Evolutionary conservation across 83 land plant species (phyloP), one percentile per base, ranked within the genome.

Genomic region (Isoetes engelmannii): DNA sequence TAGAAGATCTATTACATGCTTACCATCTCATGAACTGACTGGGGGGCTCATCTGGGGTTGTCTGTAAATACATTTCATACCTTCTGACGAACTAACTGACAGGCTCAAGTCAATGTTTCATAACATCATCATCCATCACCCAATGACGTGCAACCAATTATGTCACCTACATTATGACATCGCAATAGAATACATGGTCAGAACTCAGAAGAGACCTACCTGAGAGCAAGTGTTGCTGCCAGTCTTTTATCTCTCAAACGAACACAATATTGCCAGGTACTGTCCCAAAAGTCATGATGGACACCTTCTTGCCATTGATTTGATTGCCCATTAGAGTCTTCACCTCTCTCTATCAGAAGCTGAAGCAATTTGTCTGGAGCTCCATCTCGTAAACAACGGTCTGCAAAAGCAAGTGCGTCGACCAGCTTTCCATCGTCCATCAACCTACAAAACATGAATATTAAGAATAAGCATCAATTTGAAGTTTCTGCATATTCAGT

Each of bases 321-420:
- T 75, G 83, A 73, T 18, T 43, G 61, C 48, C 77, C 65, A 67
- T 63, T 57, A 56, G 48, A 70, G 61, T 84, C 88, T 42, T 85
- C 94, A 13, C 80, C 87, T 62, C 72, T 73, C 73, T 91, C 94
- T 74, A 95, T 87, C 45, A 95, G 84, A 48, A 89, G 72, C 75
- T 95, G 86, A 45, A 95, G 87, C 61, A 95, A 78, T 13, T 44
- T 71, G 69, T 95, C 99, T 49, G 97, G 91, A 55, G 99, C 99
- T 60, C 99, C 99, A 76, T 78, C 74, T 8, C 85, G 81, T 44
- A 95, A 69, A 81, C 87, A 95, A 47, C 99, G 90, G 82, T 95
- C 99, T 12, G 99, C 90, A 57, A 95, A 77, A 49, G 97, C 91
- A 71, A 95, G 83, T 9, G 99, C 99, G 77, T 95, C 99, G 82